Base-by-base conservation (phyloP, 2,329 filamentous ascomycete species). In the Epichloe uncinata region DNA sequence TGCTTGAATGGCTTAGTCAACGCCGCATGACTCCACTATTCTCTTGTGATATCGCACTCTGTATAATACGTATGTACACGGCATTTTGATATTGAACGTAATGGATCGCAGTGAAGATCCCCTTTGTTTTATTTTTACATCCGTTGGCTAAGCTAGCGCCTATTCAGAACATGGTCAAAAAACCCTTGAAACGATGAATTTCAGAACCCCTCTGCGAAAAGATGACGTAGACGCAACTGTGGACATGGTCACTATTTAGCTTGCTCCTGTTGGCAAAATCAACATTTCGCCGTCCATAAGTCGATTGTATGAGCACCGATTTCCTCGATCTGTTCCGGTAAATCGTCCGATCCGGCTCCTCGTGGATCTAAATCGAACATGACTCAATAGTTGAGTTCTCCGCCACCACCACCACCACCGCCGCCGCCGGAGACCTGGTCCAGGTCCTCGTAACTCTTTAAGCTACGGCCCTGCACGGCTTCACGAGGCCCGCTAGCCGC, bases 381-480 rank as follows among this genome's bases (percentile, higher is more conserved):
- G 37, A 9, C 30, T 52, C 42, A 97, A 63, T 97, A 97, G 68
- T 97, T 94, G 60, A 97, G 72, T 69, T 96, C 91, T 30, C 87
- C 85, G 40, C 84, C 87, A 36, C 87, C 85, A 38, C 84, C 81
- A 38, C 84, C 81, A 38, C 84, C 87, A 36, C 78, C 74, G n/a
- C n/a, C n/a, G n/a, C n/a, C n/a, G 13, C 82, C 80, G 36, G 81
- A 81, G 51, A 85, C 84, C 43, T 94, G 91, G 69, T 98, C 93
- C 22, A 98, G 73, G 63, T 98, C 93, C 66, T 98, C 94, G 63
- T 98, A 98, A 66, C 88, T 96, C 76, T 95, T 95, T 56, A 98
- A 71, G 53, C 87, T 95, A 51, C 93, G 81, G 5, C 93, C 93
- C 57, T 94, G 87, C 1, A 95, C 89, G 11, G 93, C 91, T 67